A percentile compares a stretch with the other conserved stretches of the same genome.
Conservation (phyloP, 148 eudicot genomes). For the Fallopia convolvulus region DNA sequence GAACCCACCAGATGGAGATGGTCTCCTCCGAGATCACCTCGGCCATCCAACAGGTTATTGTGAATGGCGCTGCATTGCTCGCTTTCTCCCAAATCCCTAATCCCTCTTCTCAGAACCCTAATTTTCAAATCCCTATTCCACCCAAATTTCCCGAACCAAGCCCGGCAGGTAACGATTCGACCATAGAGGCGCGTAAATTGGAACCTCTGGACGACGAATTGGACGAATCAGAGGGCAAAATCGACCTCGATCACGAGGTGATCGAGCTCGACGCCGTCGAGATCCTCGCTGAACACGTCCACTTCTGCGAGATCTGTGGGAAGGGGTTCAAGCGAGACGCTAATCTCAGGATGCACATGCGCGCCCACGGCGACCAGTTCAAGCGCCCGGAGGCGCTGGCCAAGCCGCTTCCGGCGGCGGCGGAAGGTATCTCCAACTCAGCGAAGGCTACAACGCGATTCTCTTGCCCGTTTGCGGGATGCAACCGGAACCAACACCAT, state of each 20-base stretch:
- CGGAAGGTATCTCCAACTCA: background rate
- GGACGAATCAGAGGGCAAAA: slow-evolving; percentile 10
- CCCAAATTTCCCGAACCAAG: background rate
- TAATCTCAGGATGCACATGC: slow-evolving; percentile 65
- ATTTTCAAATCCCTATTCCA: background rate
- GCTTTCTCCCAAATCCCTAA: slow-evolving; percentile 19
- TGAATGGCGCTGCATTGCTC: slow-evolving; percentile 63
- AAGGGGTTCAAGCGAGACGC: slow-evolving; percentile 71
- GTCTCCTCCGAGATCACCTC: slow-evolving; percentile 52
- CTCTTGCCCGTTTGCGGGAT: slow-evolving; percentile 67
- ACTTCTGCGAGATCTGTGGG: slow-evolving; percentile 66
- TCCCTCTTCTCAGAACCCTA: background rate
- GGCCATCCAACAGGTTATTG: slow-evolving; percentile 57
- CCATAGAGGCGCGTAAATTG: background rate
- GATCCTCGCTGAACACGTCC: slow-evolving; percentile 62
- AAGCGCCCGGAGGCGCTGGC: slow-evolving; percentile 49
- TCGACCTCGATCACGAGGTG: slow-evolving; percentile 25
- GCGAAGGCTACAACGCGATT: slow-evolving; percentile 30
- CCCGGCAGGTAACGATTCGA: background rate
- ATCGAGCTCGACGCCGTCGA: slow-evolving; percentile 66
- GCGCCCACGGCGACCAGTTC: slow-evolving; percentile 58
- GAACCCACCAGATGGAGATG: slow-evolving; percentile 26
- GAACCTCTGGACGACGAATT: slow-evolving; percentile 16
- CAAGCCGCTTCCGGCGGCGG: slow-evolving; percentile 22
- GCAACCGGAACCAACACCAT: slow-evolving; percentile 51